These are phyloP conservation scores for Diutina mesorugosa DNA, from an alignment of 1,139 yeast species.

Conservation along the genomic window DNA sequence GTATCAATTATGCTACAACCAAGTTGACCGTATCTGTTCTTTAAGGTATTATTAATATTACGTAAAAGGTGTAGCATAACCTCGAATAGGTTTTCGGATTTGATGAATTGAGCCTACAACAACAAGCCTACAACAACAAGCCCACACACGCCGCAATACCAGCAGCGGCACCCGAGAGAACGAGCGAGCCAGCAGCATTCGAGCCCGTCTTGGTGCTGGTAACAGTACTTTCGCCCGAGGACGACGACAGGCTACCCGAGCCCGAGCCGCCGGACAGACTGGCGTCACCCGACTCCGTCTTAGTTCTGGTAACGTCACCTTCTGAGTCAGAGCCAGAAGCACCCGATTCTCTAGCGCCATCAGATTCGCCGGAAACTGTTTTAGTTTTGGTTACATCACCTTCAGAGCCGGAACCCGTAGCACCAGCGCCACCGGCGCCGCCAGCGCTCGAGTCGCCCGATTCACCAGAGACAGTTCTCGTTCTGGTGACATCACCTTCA, in stretches of 20 bases:
- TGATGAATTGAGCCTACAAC: neutral
- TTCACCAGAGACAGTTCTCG: neutral
- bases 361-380: neutral
- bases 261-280: neutral
- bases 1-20: no score
- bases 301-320: neutral
- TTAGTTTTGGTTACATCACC: neutral
- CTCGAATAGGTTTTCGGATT: neutral
- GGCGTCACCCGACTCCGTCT: neutral
- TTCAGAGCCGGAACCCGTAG: neutral
- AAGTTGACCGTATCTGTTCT: neutral
- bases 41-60: neutral
- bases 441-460: neutral
- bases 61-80: neutral
- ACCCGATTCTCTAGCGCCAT: neutral
- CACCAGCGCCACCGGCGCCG: neutral
- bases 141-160: neutral
- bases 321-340: neutral
- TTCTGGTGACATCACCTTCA: neutral
- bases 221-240: neutral
- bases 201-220: neutral
- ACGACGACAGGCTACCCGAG: neutral
- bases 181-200: neutral
- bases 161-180: neutral
- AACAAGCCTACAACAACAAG: neutral